Base-by-base conservation (phyloP, 225 moss, liverwort and hornwort species). In the Rhytidiadelphus loreus region DNA sequence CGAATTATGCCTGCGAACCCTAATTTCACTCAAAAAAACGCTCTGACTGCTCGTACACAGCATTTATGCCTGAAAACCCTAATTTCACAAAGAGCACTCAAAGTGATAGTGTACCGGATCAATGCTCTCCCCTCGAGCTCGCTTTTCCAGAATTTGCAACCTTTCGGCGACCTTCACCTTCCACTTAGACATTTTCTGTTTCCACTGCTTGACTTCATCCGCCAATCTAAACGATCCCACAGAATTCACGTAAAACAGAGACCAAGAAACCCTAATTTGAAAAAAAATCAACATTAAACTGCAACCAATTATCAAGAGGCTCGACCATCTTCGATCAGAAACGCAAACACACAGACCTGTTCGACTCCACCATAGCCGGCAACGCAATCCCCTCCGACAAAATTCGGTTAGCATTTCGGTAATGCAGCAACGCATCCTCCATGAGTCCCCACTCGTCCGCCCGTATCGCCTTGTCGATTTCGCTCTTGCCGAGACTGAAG, bases 381-480 rank as follows among this genome's bases (percentile, higher is more conserved):
- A 91, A 90, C 79, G 94, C 88, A 52, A 95, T 85, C 33, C 97
- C 97, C 75, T 98, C 98, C n/a, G 92, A 89, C 82, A 97, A 81
- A 44, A 98, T 93, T n/a, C 96, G 95, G 80, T 94, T 90, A 12
- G 97, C 97, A 86, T 95, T 96, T 83, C 95, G 93, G 85, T 97
- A 97, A 87, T 97, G 97, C 77, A 93, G 92, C 70, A 97, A 83
- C 43, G 97, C 97, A 85, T 98, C 98, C 28, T 95, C 95, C 83
- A 92, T 18, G 74, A 96, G 94, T 13, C 95, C 97, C 96, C 95
- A 96, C 91, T 98, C 97, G 61, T 98, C 97, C 46, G 97, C 95
- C 55, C 97, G 95, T 82, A 98, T 92, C 66, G 96, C 98, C 93
- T 96, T 97, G 86, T 98, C 97, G 77, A 98, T 95, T 93, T 97